Conservation (phyloP, 306 rosid species). For the Vachellia collinsii region DNA sequence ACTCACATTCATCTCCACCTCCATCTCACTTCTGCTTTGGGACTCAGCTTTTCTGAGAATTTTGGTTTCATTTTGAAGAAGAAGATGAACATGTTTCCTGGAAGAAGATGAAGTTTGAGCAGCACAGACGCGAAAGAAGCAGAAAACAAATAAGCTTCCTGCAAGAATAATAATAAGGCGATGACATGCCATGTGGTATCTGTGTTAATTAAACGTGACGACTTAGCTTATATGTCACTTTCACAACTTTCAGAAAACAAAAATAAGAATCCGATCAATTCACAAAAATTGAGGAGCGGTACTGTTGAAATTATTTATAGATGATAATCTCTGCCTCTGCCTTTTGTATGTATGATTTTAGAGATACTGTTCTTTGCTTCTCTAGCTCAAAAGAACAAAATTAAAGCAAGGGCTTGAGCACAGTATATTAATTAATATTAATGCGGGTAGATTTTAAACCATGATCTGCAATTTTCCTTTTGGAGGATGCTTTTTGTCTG, state of each 20-base stretch:
- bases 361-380: conserved; percentile 18
- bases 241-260: conserved; percentile 22
- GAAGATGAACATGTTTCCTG: conserved; percentile 18
- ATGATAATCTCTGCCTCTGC: background rate
- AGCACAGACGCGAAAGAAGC: conserved; percentile 23
- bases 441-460: background rate
- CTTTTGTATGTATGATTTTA: background rate
- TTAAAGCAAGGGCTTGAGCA: conserved; percentile 1
- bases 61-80: conserved; percentile 14
- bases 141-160: conserved; percentile 25
- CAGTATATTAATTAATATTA: background rate
- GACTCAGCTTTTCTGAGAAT: conserved; percentile 18
- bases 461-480: background rate
- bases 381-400: conserved; percentile 11
- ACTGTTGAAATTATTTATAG: background rate
- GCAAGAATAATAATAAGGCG: conserved; percentile 23
- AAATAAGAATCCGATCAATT: background rate
- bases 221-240: conserved; percentile 20
- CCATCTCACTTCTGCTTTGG: conserved; percentile 23
- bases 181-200: conserved; percentile 20
- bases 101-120: conserved; percentile 33
- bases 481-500: background rate
- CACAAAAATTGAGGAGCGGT: background rate
- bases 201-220: background rate
- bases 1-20: conserved; percentile 22